These are phyloP conservation scores for Mucor velutinosus DNA, from an alignment of 371 early-diverging fungal genomes.

Conservation along the genomic window DNA sequence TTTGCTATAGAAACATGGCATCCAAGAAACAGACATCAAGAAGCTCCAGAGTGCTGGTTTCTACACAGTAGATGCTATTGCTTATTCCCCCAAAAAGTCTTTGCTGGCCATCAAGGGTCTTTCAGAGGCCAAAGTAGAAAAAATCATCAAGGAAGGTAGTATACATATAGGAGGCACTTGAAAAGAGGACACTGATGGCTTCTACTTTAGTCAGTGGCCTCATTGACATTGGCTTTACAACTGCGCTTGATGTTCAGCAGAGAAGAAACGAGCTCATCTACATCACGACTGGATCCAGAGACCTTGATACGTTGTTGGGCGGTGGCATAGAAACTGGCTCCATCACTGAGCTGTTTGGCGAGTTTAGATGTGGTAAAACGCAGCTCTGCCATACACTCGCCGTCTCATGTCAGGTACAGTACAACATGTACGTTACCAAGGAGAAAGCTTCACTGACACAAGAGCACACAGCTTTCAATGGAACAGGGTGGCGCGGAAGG, in stretches of 20 bases:
- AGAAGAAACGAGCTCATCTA: conserved; percentile 81
- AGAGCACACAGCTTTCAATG: conserved; percentile 67
- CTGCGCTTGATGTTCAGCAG: conserved; percentile 90
- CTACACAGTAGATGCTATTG: conserved; percentile 92
- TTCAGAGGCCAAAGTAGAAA: conserved; percentile 96
- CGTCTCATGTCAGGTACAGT: conserved; percentile 90
- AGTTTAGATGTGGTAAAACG: conserved; percentile 98
- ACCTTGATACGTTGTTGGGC: conserved; percentile 93
- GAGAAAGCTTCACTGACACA: background rate
- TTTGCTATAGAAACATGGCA: conserved; percentile 66
- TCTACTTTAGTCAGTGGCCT: conserved; percentile 69
- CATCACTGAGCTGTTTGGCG: conserved; percentile 99
- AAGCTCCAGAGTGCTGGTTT: conserved; percentile 90
- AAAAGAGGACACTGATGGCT: background rate
- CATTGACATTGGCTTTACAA: conserved; percentile 95
- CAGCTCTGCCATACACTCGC: conserved; percentile 98
- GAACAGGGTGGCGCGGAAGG: conserved; percentile 96
- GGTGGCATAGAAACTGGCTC: conserved; percentile 98
- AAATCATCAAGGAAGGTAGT: conserved; percentile 89
- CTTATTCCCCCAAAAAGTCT: conserved; percentile 91
- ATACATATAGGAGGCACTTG: no score
- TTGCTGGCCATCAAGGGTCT: conserved; percentile 96
- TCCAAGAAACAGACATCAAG: conserved; percentile 75
- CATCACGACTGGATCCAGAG: conserved; percentile 93
- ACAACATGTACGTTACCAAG: no score